Base-by-base conservation (phyloP, 2,329 filamentous ascomycete genomes). In the Colletotrichum paranaense region DNA sequence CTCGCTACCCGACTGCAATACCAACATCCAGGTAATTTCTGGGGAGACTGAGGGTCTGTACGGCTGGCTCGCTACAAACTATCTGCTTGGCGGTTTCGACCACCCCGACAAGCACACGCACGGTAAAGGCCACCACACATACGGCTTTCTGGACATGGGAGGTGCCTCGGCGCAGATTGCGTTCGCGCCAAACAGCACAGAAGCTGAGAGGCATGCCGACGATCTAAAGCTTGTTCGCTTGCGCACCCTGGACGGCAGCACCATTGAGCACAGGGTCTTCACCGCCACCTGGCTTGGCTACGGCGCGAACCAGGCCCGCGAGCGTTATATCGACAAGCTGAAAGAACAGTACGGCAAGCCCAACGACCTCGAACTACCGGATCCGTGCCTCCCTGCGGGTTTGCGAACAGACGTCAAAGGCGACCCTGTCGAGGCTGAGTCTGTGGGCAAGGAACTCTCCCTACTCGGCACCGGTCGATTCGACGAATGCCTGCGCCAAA, bases 91-190 rank as follows among this genome's bases (percentile, higher is more conserved):
- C 32, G 95, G 95, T 4, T 98, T 99, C 78, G 94, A 98, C 81
- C 86, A 89, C 22, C 92, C 94, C 0, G 85, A 92, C 63, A 84
- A 91, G 16, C 94, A 98, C 78, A 86, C 90, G 66, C 95, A 98
- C 81, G 95, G 95, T 65, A 95, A 97, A 76, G 91, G 90, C 30
- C 97, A 98, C 81, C 94, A 95, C 79, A 99, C 97, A 0, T 99
- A 98, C 82, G 97, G 97, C 0, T 99, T 99, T 79, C 86, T 99
- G 74, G 97, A 99, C 81, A 99, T 99, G 97, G 97, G 97, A 62
- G 97, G 97, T 64, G 97, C 97, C 30, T 98, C 96, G 0, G 96
- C 97, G 19, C 97, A 99, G 84, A 98, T 99, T 79, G 97, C 97
- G 0, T 99, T 99, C 82, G 96, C 95, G 2, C 97, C 97, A 1